Conservation (phyloP, 1,139 yeast species). For the Yamadazyma trypodendri region DNA sequence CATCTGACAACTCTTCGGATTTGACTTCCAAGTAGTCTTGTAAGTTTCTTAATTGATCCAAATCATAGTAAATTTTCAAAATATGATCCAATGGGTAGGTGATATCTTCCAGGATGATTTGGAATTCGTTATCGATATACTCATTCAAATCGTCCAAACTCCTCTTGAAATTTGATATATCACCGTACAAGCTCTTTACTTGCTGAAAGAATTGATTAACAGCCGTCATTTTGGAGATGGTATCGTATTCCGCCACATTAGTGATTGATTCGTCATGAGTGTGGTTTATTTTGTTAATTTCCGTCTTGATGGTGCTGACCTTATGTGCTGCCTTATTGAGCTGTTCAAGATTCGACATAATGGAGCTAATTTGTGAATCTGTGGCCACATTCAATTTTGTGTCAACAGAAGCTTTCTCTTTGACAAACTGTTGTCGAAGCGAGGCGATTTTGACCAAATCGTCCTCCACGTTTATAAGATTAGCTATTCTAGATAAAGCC, state of each 20-base stretch:
- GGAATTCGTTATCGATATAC: conserved; percentile 55
- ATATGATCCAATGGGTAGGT: conserved; percentile 60
- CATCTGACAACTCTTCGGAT: conserved; percentile 58
- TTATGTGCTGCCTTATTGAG: conserved; percentile 37
- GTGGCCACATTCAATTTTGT: conserved; percentile 65
- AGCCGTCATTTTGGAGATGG: conserved; percentile 59
- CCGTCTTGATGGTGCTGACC: conserved; percentile 50
- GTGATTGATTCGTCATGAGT: conserved; percentile 54
- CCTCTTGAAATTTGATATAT: conserved; percentile 56
- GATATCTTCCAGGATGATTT: conserved; percentile 47
- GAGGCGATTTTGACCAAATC: conserved; percentile 57
- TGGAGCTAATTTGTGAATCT: conserved; percentile 56
- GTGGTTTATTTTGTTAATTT: conserved; percentile 58
- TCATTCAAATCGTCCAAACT: conserved; percentile 50
- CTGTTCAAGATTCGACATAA: conserved; percentile 39
- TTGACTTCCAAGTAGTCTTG: conserved; percentile 67
- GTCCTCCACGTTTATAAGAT: conserved; percentile 48
- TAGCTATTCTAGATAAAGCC: conserved; percentile 44
- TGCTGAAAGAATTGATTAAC: conserved; percentile 72
- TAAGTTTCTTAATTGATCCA: conserved; percentile 73
- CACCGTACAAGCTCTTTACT: conserved; percentile 64
- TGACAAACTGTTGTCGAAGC: conserved; percentile 57
- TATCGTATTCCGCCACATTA: conserved; percentile 54
- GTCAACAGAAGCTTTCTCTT: conserved; percentile 75
- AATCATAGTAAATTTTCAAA: conserved; percentile 63